Evolutionary conservation across 441 rosid genomes (phyloP), one percentile per base, ranked within the genome.

Genomic region (Populus hybrid): DNA sequence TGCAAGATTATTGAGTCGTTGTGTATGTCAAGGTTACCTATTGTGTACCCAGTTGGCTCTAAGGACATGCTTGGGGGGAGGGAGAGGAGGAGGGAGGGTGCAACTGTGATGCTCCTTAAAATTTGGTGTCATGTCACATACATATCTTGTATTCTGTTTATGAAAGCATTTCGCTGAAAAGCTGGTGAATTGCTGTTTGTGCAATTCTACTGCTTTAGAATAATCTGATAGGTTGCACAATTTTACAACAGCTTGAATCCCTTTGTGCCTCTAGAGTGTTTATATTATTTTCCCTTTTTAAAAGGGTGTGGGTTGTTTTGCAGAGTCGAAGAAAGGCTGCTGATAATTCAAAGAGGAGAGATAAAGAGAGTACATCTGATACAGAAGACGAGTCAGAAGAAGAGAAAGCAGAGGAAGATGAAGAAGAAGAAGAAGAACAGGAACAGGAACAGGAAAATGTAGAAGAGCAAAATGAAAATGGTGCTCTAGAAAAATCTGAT

Each of bases 401-500:
- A 61, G 85, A 84, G 53, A 75, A 84, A 61, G 82, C 63, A 35
- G 85, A 80, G 66, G 78, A 78, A 3, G 88, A 86, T 64, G 77
- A 79, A 59, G 80, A 80, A n/a, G 36, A 79, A 36, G 83, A 82
- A 59, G 88, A 81, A 1, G 24, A 24, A 24, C 24, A 24, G 24
- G 24, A 24, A 24, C 24, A 24, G 23, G 81, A 86, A 70, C 86
- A 91, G 30, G 87, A 84, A 78, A 76, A 82, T 20, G 84, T 82
- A 73, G 91, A 82, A 28, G 90, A 85, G 69, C 90, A 89, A 78
- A 88, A 86, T 68, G 89, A 83, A 80, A 95, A 93, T 87, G 97
- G 93, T 67, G 77, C 75, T 81, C 86, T 90, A 8, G 95, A 90
- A 74, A 88, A 89, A 83, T 90, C 91, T 79, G 97, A 90, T 84